phyloP scores from a whole-genome alignment of 805 yeast genomes.

The Kodamaea restingae region DNA sequence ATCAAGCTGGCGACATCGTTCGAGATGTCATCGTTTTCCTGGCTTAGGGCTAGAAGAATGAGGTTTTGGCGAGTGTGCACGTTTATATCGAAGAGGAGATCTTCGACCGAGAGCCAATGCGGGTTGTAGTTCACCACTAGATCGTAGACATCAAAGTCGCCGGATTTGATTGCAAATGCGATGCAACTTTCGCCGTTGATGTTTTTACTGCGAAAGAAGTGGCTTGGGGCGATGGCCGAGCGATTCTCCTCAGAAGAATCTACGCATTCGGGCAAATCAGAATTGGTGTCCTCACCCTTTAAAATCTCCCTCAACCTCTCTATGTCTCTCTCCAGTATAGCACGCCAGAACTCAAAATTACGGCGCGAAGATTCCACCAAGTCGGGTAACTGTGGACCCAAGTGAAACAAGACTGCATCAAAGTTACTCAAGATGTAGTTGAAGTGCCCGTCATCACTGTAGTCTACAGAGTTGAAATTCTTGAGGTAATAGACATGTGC shows the following conservation, averaged over 20 bases:
- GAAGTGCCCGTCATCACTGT: constrained; percentile 48
- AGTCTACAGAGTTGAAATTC: constrained; percentile 44
- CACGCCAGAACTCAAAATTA: constrained; percentile 54
- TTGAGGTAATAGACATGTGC: constrained; percentile 65
- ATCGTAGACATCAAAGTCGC: constrained; percentile 42
- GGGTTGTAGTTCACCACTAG: constrained; percentile 44
- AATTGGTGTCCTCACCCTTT: constrained; percentile 2
- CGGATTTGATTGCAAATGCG: constrained; percentile 54
- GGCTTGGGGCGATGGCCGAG: constrained; percentile 18
- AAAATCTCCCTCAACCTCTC: constrained; percentile 11
- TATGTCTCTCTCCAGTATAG: constrained; percentile 35
- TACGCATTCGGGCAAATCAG: constrained; percentile 2
- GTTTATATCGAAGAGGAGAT: constrained; percentile 59
- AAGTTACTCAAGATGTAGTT: constrained; percentile 81
- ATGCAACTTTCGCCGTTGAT: constrained; percentile 68
- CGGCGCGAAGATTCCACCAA: constrained; percentile 39
- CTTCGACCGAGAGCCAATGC: constrained; percentile 57
- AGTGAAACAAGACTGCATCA: constrained; percentile 73
- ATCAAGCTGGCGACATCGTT: constrained; percentile 43
- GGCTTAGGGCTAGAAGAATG: constrained; percentile 57
- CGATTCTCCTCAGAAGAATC: neutral
- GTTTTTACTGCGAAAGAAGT: constrained; percentile 19
- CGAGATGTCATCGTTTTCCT: constrained; percentile 46
- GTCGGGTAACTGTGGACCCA: constrained; percentile 35
- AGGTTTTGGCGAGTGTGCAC: constrained; percentile 50